phyloP scores from a whole-genome alignment of 441 rosid species.

The Jatropha multifida region DNA sequence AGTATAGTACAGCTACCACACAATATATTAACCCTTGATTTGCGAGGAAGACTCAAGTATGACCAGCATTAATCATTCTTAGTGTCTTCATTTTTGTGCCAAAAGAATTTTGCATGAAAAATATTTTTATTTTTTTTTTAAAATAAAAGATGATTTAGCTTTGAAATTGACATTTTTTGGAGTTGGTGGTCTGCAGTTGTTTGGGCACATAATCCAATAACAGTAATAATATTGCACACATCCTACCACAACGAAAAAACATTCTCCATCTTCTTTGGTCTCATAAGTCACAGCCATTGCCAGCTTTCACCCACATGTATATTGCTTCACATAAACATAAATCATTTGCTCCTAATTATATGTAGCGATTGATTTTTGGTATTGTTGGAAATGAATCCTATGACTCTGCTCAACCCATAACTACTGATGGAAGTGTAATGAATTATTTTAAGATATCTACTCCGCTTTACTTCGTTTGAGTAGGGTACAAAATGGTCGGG shows the following conservation, averaged over 20 bases:
- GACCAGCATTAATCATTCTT: slow-evolving; percentile 7
- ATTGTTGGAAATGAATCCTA: too few relatives aligned
- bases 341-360: too few relatives aligned
- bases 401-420: too few relatives aligned
- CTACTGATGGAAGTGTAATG: too few relatives aligned
- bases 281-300: background rate
- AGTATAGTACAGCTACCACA: too few relatives aligned
- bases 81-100: slow-evolving; percentile 18
- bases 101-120: background rate
- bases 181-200: slow-evolving; percentile 18
- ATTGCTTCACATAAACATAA: background rate
- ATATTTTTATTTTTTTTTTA: too few relatives aligned
- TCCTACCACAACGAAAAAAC: slow-evolving; percentile 7
- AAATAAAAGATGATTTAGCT: background rate
- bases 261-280: slow-evolving; percentile 7
- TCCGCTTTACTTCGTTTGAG: too few relatives aligned
- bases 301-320: slow-evolving; percentile 10
- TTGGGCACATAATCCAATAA: slow-evolving; percentile 20
- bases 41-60: slow-evolving; percentile 7
- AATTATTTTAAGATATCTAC: too few relatives aligned
- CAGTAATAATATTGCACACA: slow-evolving; percentile 22
- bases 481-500: too few relatives aligned
- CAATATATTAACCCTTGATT: slow-evolving; percentile 6
- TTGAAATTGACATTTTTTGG: background rate
- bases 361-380: too few relatives aligned